phyloP scores from a whole-genome alignment of 2,329 filamentous ascomycete genomes.

The Lachnum nothofagi region DNA sequence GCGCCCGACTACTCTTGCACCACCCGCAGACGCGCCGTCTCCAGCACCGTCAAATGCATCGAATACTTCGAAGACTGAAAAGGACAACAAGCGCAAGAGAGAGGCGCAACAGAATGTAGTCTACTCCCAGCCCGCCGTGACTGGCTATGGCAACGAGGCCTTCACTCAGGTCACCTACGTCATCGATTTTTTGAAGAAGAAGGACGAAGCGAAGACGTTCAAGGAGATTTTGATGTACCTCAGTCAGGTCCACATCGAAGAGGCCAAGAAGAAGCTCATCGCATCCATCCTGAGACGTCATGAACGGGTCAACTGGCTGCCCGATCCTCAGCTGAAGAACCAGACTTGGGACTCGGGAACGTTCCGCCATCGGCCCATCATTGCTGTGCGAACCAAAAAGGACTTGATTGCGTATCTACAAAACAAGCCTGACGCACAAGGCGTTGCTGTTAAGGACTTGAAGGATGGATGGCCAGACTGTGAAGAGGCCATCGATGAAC shows the following conservation, averaged over 20 bases:
- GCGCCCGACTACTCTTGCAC: conserved; percentile 43
- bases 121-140: conserved; percentile 73
- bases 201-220: conserved; percentile 63
- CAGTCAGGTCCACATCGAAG: conserved; percentile 59
- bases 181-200: conserved; percentile 74
- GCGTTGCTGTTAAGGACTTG: conserved; percentile 79
- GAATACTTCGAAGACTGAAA: conserved; percentile 45
- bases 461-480: conserved; percentile 94
- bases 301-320: conserved; percentile 53
- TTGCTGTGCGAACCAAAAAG: conserved; percentile 72
- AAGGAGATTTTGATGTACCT: conserved; percentile 76
- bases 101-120: conserved; percentile 50
- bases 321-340: conserved; percentile 54
- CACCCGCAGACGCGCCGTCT: conserved; percentile 50
- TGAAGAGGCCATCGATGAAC: conserved; percentile 67
- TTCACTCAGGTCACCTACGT: conserved; percentile 86
- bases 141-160: conserved; percentile 71
- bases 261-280: conserved; percentile 59
- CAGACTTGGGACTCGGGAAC: conserved; percentile 64
- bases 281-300: conserved; percentile 63
- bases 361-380: conserved; percentile 80
- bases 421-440: conserved; percentile 71
- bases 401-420: conserved; percentile 79
- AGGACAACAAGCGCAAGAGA: conserved; percentile 61
- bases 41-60: conserved; percentile 56